Conservation (phyloP, 1,139 yeast genomes). For the Kluyveromyces marxianus region DNA sequence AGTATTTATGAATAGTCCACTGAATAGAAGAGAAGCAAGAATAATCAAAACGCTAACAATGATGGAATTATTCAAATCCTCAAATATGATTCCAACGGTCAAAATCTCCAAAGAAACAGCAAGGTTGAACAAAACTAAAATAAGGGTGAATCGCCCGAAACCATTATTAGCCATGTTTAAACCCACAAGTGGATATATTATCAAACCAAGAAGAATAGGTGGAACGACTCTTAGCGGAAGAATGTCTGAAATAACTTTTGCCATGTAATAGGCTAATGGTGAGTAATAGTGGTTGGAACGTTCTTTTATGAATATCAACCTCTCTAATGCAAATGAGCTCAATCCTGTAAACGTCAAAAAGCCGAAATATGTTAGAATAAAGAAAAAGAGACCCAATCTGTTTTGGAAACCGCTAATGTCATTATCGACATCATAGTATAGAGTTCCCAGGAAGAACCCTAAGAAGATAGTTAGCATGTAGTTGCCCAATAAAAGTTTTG, state of each 20-base stretch:
- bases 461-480: conserved; percentile 68
- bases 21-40: conserved; percentile 78
- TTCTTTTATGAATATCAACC: conserved; percentile 84
- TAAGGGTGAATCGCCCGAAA: conserved; percentile 62
- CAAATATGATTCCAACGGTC: conserved; percentile 75
- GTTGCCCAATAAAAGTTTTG: conserved; percentile 74
- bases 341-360: conserved; percentile 88
- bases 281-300: conserved; percentile 90
- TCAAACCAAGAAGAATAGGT: conserved; percentile 72
- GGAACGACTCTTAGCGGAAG: conserved; percentile 86
- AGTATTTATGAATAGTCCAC: conserved; percentile 86
- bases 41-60: conserved; percentile 78
- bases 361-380: conserved; percentile 83
- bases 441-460: conserved; percentile 77
- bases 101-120: conserved; percentile 81
- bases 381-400: conserved; percentile 86
- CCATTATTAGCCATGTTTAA: conserved; percentile 71
- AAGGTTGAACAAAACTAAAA: conserved; percentile 73
- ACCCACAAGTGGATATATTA: conserved; percentile 89
- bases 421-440: conserved; percentile 74
- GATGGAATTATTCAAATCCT: conserved; percentile 91
- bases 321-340: conserved; percentile 78
- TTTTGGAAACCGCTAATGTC: conserved; percentile 96
- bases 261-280: conserved; percentile 74
- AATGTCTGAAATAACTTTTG: conserved; percentile 84